Evolutionary conservation across 495 filamentous ascomycete species (phyloP), one percentile per base, ranked within the genome.

Genomic region (Aspergillus biplanus): DNA sequence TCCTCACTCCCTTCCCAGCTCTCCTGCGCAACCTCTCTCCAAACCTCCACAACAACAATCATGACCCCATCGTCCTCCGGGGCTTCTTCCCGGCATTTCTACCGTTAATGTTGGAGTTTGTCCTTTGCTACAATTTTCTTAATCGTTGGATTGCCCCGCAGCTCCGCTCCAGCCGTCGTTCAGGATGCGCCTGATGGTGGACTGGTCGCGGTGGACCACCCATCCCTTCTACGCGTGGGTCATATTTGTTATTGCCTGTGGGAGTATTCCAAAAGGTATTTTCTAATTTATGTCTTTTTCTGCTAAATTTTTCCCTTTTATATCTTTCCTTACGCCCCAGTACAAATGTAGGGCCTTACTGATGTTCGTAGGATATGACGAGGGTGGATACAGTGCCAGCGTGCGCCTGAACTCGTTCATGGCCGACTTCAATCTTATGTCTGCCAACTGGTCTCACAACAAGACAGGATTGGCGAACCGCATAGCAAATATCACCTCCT

Each of bases 361-460:
- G 33, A 63, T 33, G 33, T 56, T 16, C 49, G n/a, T 56, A 81
- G 78, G 79, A 58, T 81, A 82, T 62, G 79, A 82, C 62, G 79
- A 82, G 63, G 79, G 78, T 62, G 79, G 78, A 32, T 81, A 72
- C 66, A 82, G 79, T 56, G 77, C 77, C 56, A 79, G 75, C 46
- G 67, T 78, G 42, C 70, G 71, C 52, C 67, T 82, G 15, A 60
- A 68, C 15, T 78, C 78, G 1, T 82, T 82, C 65, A 64, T 53
- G 53, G 62, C 68, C 63, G 78, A 81, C 55, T 81, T 70, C 69
- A 73, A 80, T 56, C 74, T 81, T 34, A 11, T 65, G n/a, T 47
- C 59, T 21, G 70, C 73, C 7, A 55, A 80, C 27, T 80, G 76
- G 77, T 69, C 65, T 33, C 47, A 75, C 31, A 63, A 79, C 59